These are phyloP conservation scores for Fusarium marasasianum DNA, from an alignment of 2,329 filamentous ascomycete species.

Conservation along the genomic window DNA sequence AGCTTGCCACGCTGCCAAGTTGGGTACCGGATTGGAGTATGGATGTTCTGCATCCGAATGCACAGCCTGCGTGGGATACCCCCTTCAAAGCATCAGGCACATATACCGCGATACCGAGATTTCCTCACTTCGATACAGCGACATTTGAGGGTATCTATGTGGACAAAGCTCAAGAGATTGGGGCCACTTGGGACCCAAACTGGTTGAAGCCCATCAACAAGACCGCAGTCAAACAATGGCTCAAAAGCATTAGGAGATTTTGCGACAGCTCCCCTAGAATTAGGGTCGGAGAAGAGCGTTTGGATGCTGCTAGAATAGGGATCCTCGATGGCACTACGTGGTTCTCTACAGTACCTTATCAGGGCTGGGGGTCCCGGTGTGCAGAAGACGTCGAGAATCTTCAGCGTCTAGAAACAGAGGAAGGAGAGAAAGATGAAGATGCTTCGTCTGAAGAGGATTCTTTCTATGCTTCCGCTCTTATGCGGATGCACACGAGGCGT, in stretches of 20 bases:
- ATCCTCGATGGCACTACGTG: not conserved
- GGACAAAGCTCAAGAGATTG: not conserved
- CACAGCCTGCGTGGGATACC: not conserved
- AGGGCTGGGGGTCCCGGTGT: not conserved
- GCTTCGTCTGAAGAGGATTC: not conserved
- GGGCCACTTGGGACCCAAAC: not conserved
- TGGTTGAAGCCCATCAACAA: not conserved
- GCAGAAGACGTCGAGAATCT: not conserved
- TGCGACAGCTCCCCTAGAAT: not conserved
- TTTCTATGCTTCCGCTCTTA: not conserved
- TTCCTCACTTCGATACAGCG: not conserved
- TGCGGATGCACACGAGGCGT: not conserved
- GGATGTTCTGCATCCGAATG: not conserved
- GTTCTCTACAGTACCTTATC: not conserved
- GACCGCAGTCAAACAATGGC: not conserved
- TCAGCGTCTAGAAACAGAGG: too few relatives aligned
- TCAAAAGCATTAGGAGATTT: not conserved
- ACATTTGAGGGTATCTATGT: not conserved
- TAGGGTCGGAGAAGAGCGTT: not conserved
- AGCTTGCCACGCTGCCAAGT: not conserved
- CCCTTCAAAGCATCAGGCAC: not conserved
- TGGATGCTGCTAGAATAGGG: not conserved
- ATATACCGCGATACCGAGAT: not conserved
- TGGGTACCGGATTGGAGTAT: not conserved
- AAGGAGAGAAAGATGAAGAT: not conserved